Evolutionary conservation across 2,329 filamentous ascomycete genomes (phyloP).

Genomic region (Myriosclerotinia scirpicola): DNA sequence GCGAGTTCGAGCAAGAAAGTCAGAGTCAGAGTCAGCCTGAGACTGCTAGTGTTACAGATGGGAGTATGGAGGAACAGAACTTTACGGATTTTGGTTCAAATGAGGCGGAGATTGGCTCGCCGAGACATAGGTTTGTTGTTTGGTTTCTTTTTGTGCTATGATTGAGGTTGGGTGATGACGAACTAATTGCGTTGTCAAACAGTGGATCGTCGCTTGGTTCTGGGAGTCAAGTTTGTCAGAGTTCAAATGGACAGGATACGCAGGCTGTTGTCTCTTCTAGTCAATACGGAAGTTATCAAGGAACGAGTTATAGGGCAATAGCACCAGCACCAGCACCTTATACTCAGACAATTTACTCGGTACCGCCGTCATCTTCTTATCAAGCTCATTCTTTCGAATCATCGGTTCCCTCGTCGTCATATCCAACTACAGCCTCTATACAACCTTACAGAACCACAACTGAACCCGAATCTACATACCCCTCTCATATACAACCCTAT

Average conservation of each 20-base stretch:
- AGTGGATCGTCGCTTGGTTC: not conserved
- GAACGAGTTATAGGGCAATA: not conserved
- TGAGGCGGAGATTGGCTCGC: slow-evolving; percentile 7
- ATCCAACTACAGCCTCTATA: not conserved
- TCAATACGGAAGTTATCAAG: not conserved
- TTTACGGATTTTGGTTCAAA: slow-evolving; percentile 7
- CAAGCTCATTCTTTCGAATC: not conserved
- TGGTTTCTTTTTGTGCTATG: not conserved
- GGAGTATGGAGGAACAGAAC: slow-evolving; percentile 16
- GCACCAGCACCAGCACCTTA: not conserved
- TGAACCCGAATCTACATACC: not conserved
- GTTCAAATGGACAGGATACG: not conserved
- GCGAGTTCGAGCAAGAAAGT: not conserved
- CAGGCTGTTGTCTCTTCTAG: not conserved
- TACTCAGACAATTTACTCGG: not conserved
- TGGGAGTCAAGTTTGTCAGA: not conserved
- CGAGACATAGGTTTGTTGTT: slow-evolving; percentile 8
- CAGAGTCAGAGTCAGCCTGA: not conserved
- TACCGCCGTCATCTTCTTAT: not conserved
- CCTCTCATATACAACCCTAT: not conserved
- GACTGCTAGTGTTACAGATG: not conserved
- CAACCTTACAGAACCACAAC: not conserved
- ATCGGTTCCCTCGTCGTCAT: not conserved
- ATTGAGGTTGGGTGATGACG: not conserved
- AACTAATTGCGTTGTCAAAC: not conserved